Evolutionary conservation across 2,329 filamentous ascomycete genomes (phyloP).

Genomic region (Cordyceps javanica): DNA sequence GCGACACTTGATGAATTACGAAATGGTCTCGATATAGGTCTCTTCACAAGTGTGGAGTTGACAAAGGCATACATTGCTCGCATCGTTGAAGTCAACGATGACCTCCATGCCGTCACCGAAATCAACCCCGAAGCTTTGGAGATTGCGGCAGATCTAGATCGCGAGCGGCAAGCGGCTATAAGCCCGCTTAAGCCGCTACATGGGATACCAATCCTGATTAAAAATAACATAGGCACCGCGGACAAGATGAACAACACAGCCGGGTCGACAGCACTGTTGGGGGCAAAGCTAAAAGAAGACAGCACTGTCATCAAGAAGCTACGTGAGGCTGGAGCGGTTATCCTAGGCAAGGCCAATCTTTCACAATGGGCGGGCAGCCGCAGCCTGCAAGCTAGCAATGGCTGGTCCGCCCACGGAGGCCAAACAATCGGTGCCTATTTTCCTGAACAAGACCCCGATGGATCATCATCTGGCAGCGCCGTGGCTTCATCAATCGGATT

Average conservation of each 20-base stretch:
- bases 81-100: constrained; percentile 21
- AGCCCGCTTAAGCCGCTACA: constrained; percentile 42
- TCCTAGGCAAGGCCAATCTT: constrained; percentile 61
- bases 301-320: constrained; percentile 54
- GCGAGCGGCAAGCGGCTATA: constrained; percentile 15
- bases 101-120: constrained; percentile 27
- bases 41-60: constrained; percentile 32
- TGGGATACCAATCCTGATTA: constrained; percentile 60
- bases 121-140: constrained; percentile 32
- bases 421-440: constrained; percentile 58
- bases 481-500: constrained; percentile 56
- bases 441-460: constrained; percentile 54
- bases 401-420: constrained; percentile 60
- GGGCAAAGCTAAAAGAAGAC: constrained; percentile 50
- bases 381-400: constrained; percentile 49
- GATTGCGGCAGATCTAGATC: constrained; percentile 32
- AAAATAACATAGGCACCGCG: constrained; percentile 59
- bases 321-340: constrained; percentile 53
- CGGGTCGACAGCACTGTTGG: constrained; percentile 57
- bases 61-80: constrained; percentile 25
- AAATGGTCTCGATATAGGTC: constrained; percentile 14
- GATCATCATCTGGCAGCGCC: constrained; percentile 56
- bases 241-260: constrained; percentile 58
- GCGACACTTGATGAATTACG: constrained; percentile 19
- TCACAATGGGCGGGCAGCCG: constrained; percentile 61